Conservation (phyloP, 495 filamentous ascomycete species). For the Penicillium odoratum region DNA sequence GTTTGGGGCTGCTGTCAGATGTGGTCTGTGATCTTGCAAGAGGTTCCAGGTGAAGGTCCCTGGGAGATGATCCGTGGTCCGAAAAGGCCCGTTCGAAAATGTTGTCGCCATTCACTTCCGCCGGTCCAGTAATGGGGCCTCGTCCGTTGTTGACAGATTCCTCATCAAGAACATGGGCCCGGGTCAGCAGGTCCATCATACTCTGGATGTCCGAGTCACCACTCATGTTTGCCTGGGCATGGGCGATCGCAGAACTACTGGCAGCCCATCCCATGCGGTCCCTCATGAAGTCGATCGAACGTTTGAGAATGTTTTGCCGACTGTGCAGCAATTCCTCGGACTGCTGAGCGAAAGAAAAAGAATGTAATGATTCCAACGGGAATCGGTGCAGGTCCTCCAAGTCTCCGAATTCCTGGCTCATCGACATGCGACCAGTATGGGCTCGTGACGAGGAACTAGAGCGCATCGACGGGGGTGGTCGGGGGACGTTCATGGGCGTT, state of each 20-base stretch:
- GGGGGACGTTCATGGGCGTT: conserved; percentile 41
- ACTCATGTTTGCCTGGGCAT: conserved; percentile 75
- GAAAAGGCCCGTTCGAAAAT: conserved; percentile 77
- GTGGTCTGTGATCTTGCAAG: conserved; percentile 17
- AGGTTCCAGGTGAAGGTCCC: conserved; percentile 12
- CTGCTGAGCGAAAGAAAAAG: conserved; percentile 97
- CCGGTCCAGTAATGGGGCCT: conserved; percentile 76
- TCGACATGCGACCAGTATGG: conserved; percentile 56
- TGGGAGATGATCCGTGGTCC: conserved; percentile 36
- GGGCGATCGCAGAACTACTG: conserved; percentile 63
- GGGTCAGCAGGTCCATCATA: conserved; percentile 84
- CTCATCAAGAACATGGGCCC: conserved; percentile 71
- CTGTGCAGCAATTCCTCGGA: conserved; percentile 88
- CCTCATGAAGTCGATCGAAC: conserved; percentile 96
- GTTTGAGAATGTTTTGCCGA: conserved; percentile 89
- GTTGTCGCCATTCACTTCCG: conserved; percentile 65
- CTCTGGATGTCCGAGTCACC: conserved; percentile 86
- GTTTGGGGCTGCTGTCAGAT: conserved; percentile 26
- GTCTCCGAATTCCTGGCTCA: conserved; percentile 66
- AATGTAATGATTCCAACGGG: conserved; percentile 93
- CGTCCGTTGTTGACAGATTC: conserved; percentile 41
- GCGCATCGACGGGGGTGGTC: conserved; percentile 61
- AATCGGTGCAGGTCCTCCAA: conserved; percentile 90
- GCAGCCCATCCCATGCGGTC: conserved; percentile 84
- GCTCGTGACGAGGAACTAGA: conserved; percentile 52